These are phyloP conservation scores for Stenogyne calaminthoides DNA, from an alignment of 305 asterid genomes.

Conservation along the genomic window DNA sequence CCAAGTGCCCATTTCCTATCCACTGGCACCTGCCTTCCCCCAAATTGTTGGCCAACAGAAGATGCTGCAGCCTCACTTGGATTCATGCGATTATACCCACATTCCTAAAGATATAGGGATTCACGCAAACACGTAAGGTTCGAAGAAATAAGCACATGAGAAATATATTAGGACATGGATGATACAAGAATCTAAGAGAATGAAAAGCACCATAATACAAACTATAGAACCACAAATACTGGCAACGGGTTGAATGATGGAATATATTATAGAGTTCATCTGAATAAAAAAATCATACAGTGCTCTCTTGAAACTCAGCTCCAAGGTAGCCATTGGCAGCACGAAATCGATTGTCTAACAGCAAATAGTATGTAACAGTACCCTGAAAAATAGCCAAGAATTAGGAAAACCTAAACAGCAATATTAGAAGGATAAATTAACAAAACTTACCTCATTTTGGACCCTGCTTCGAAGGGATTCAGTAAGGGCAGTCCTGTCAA, in stretches of 20 bases:
- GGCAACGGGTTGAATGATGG: not conserved
- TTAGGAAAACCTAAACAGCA: conserved; percentile 30
- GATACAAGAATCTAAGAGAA: conserved; percentile 8
- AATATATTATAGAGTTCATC: not conserved
- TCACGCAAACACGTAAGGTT: conserved; percentile 8
- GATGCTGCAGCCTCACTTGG: conserved; percentile 57
- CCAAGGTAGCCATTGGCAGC: conserved; percentile 88
- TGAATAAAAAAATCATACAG: conserved; percentile 48
- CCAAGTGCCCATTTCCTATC: conserved; percentile 99
- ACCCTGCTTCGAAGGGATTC: conserved; percentile 85
- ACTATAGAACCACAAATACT: not conserved
- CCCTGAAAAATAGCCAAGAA: conserved; percentile 55
- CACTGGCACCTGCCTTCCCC: conserved; percentile 58
- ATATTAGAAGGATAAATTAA: conserved; percentile 21
- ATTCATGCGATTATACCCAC: conserved; percentile 49
- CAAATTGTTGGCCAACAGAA: conserved; percentile 65
- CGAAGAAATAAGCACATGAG: conserved; percentile 6
- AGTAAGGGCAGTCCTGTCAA: conserved; percentile 61
- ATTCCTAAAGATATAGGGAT: conserved; percentile 50
- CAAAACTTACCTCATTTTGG: conserved; percentile 75
- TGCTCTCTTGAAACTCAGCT: conserved; percentile 80
- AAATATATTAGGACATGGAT: not conserved
- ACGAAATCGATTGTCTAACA: conserved; percentile 89
- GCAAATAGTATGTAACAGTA: conserved; percentile 91
- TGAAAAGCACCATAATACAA: conserved; percentile 1